Evolutionary conservation across 1,284 basidiomycete species (phyloP).

Genomic region (Ceratobasidium sp.): DNA sequence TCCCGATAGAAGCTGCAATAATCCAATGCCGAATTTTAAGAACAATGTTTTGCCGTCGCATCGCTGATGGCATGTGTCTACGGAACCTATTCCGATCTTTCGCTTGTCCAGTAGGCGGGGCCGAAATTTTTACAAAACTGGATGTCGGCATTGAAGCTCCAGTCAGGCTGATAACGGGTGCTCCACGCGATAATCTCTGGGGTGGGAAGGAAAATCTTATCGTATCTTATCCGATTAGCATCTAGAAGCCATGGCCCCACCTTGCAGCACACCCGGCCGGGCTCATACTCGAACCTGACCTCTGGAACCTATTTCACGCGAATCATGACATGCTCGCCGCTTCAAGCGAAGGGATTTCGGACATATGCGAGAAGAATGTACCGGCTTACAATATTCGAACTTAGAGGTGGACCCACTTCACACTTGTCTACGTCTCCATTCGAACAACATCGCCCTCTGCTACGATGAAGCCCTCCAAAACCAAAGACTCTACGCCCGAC

Average conservation of each 20-base stretch:
- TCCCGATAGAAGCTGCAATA: conserved; percentile 2
- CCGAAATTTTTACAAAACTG: conserved; percentile 21
- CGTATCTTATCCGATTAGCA: conserved; percentile 34
- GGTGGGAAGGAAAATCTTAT: neutral
- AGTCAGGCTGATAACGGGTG: neutral
- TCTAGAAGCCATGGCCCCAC: conserved; percentile 23
- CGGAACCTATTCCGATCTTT: conserved; percentile 3
- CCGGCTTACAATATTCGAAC: too few relatives aligned
- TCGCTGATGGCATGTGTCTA: conserved; percentile 25
- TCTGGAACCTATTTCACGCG: conserved; percentile 12
- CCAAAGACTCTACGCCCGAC: neutral
- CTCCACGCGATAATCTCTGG: conserved; percentile 38
- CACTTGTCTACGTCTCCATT: neutral
- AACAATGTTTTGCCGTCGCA: conserved; percentile 18
- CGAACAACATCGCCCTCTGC: neutral
- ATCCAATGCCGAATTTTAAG: conserved; percentile 6
- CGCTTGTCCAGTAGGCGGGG: conserved; percentile 17
- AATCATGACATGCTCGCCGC: conserved; percentile 9
- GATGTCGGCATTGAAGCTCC: conserved; percentile 4
- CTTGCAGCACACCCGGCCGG: neutral
- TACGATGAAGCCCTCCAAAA: neutral
- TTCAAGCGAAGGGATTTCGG: conserved; percentile 5
- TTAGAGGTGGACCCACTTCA: neutral
- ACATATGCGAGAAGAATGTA: neutral
- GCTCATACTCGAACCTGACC: conserved; percentile 9